Evolutionary conservation across 345 rosid genomes (phyloP), one percentile per base, ranked within the genome.

Genomic region (Barbarea vulgaris): DNA sequence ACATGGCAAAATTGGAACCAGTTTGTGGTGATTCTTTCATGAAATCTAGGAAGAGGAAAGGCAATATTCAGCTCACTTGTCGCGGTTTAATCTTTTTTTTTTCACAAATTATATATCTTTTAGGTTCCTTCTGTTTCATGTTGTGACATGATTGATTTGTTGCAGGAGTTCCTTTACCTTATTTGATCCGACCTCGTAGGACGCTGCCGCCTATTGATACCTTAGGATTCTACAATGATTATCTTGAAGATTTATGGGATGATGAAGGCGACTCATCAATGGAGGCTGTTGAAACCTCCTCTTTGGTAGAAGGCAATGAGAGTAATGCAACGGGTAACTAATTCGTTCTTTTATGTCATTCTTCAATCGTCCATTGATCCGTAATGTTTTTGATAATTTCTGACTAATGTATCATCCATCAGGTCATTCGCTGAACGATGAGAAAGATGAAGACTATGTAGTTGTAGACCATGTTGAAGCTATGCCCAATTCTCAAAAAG

Each of bases 101-200:
- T 24, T 24, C 1, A 24, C 25, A 24, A 24, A 24, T 24, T 36
- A 7, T 7, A 3, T 14, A 14, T 63, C 41, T 3, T 33, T 48
- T 18, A 48, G 41, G 11, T 50, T 72, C 27, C 5, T 33, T 14
- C 1, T 57, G 54, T 34, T 56, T 47, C 24, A 9, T 22, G 51
- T 6, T 34, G 14, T 75, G 67, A 44, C 6, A 12, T 56, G 22
- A 6, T 53, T 56, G 58, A 31, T 50, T 19, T 51, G 17, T 51
- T 63, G 59, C 37, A 70, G 75, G 58, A 24, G 52, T 30, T 47
- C 76, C 80, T 37, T 64, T 77, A 37, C 80, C 80, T 1, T 77
- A 77, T 70, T 21, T 70, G 72, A 64, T 77, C 59, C 56, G 76
- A 10, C 80, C 80, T 36, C 54, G 36, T 17, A 63, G 36, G 31